phyloP scores from a whole-genome alignment of 108 stramenopile species.

The Schizochytrium sp. region DNA sequence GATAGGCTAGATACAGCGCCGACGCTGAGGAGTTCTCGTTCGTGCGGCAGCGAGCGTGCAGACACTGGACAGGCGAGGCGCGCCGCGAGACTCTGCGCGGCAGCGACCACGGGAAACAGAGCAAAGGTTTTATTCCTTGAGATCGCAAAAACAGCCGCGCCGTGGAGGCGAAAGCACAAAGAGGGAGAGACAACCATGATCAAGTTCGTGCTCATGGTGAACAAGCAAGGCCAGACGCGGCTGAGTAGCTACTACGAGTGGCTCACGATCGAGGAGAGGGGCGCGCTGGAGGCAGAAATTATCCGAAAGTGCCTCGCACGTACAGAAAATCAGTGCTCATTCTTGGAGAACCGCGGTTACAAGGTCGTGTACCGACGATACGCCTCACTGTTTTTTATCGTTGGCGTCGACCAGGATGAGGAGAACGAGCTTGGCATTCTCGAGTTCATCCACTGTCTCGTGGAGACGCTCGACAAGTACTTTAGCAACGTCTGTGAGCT shows the following conservation, averaged over 20 bases:
- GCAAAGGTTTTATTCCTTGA: too few relatives aligned
- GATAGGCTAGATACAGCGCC: too few relatives aligned
- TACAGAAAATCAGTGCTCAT: constrained; percentile 78
- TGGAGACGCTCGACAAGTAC: constrained; percentile 73
- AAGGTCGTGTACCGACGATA: constrained; percentile 87
- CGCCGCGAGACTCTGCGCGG: too few relatives aligned
- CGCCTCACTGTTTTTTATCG: constrained; percentile 88
- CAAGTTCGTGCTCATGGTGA: constrained; percentile 45
- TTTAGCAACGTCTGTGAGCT: constrained; percentile 66
- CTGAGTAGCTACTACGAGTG: constrained; percentile 85
- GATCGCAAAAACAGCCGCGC: too few relatives aligned
- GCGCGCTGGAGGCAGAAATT: constrained; percentile 82
- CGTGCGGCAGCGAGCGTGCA: too few relatives aligned
- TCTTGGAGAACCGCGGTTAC: constrained; percentile 85
- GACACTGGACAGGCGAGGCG: too few relatives aligned
- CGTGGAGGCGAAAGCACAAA: too few relatives aligned
- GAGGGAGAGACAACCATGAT: constrained; percentile 5
- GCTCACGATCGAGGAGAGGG: constrained; percentile 75
- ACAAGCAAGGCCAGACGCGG: constrained; percentile 89
- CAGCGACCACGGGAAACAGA: too few relatives aligned
- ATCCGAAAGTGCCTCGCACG: constrained; percentile 83
- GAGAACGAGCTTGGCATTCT: constrained; percentile 86
- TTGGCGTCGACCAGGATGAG: constrained; percentile 71
- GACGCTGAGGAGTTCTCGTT: too few relatives aligned
- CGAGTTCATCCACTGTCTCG: constrained; percentile 87